A percentile compares a stretch with the other conserved stretches of the same genome.
Conservation (phyloP, 306 rosid genomes). For the Malus domestica region ASM211411v1 NC_041796.1:1914001-1914500, state of each 20-base stretch:
- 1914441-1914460: too few species aligned
- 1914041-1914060: too few species aligned
- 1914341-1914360: not conserved
- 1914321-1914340: not conserved
- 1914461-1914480: too few species aligned
- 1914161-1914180: not conserved
- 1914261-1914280: not conserved
- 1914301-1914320: not conserved
- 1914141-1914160: not conserved
- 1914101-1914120: not conserved
- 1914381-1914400: not conserved
- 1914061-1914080: not conserved
- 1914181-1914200: not conserved
- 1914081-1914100: not conserved
- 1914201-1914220: not conserved
- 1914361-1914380: not conserved
- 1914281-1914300: not conserved
- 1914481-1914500: too few species aligned
- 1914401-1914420: not conserved
- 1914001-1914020: too few species aligned
- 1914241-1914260: not conserved
- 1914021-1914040: not conserved
- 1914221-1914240: not conserved
- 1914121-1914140: not conserved
- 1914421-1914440: not conserved